Percentiles rank a stretch among this genome's conserved stretches.
Conservation (phyloP, 306 rosid genomes). For the Boehmeria nivea region DNA sequence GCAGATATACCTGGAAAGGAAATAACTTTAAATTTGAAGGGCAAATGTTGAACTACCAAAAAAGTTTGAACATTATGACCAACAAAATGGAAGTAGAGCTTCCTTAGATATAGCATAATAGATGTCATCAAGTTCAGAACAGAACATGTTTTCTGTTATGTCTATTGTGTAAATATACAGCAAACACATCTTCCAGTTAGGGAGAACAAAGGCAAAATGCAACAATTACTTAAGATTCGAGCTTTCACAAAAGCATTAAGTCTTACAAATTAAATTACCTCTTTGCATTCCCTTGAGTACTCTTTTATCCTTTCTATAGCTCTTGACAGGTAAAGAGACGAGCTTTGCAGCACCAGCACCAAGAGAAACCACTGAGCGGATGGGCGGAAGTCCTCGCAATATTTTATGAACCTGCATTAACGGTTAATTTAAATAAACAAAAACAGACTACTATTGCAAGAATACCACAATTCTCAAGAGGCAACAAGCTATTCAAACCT, state of each 20-base stretch:
- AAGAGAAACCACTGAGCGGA: slow-evolving; percentile 75
- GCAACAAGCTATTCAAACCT: slow-evolving; percentile 41
- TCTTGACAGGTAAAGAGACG: slow-evolving; percentile 87
- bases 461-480: slow-evolving; percentile 20
- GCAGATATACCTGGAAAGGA: slow-evolving; percentile 69
- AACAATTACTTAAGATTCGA: no score
- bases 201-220: no score
- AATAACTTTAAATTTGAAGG: neutral
- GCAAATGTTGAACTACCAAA: neutral
- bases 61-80: neutral
- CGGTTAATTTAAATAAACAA: neutral
- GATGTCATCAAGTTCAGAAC: no score
- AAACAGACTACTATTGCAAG: slow-evolving; percentile 16
- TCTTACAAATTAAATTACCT: slow-evolving; percentile 34
- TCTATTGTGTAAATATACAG: no score
- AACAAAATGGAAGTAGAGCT: neutral
- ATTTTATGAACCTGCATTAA: slow-evolving; percentile 64
- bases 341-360: slow-evolving; percentile 83
- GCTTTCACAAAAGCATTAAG: no score
- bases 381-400: slow-evolving; percentile 77
- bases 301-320: slow-evolving; percentile 82
- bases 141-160: no score
- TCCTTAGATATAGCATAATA: no score
- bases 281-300: slow-evolving; percentile 96
- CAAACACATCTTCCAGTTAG: no score